Base-by-base conservation (phyloP, 2,329 filamentous ascomycete species). In the Fusarium goolgardi region DNA sequence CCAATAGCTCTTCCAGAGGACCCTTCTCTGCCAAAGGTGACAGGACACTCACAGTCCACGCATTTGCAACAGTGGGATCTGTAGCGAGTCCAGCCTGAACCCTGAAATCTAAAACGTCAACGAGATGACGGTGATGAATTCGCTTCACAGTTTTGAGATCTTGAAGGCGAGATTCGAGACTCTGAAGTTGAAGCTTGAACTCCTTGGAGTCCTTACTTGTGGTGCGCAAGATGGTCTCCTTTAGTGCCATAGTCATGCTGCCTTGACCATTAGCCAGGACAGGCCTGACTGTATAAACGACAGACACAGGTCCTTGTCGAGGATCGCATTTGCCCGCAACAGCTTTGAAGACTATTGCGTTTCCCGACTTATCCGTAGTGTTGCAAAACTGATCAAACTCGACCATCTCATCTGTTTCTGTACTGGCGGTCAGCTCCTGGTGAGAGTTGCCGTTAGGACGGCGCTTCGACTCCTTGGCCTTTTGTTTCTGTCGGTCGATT, bases 91-190 rank as follows among this genome's bases (percentile, higher is more conserved):
- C 81, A 43, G 85, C 82, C 74, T 91, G 84, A 64, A 97, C 91
- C 71, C 92, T 93, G 80, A 94, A 96, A 64, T 94, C 93, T 59
- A 97, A 83, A 37, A 98, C 84, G 50, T 91, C 88, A 43, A 96
- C 85, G 15, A 98, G 81, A 73, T 94, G 93, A 25, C 88, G 85
- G 76, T 97, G 93, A 6, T 88, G 86, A 39, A 96, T 81, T 69
- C 86, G 87, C 76, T 92, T 96, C 45, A 94, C 81, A 2, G 86
- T 82, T 77, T 92, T 96, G 52, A 96, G 81, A 12, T 87, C 84
- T 68, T 95, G 91, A 35, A 99, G 83, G 61, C 91, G 87, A 40
- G 86, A 86, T 77, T 97, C 94, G 25, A 97, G 85, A 10, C 85
- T 84, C 73, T 93, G 90, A 52, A 97, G 83, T 65, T 91, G 87